A percentile compares a stretch with the other conserved stretches of the same genome.
phyloP scores from a whole-genome alignment of 768 basidiomycete genomes.

The Boletus edulis region DNA sequence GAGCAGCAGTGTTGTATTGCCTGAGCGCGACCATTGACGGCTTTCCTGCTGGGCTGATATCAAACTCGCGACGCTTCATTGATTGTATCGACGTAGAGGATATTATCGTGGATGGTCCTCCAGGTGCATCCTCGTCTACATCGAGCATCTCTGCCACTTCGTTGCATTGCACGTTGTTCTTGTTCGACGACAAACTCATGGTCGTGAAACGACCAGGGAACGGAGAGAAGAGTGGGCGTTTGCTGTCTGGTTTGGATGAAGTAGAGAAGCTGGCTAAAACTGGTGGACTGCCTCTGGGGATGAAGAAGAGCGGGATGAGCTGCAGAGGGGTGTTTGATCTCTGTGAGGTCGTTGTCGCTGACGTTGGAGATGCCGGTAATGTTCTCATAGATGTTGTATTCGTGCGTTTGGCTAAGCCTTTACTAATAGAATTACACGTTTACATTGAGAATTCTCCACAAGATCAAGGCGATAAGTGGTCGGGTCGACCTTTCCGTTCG shows the following conservation, averaged over 20 bases:
- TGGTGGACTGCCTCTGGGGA: conserved; percentile 56
- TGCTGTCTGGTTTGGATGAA: conserved; percentile 74
- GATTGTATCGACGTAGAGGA: conserved; percentile 96
- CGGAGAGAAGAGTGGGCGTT: conserved; percentile 71
- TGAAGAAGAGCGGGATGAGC: conserved; percentile 78
- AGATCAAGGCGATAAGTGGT: conserved; percentile 86
- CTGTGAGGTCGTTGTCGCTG: conserved; percentile 79
- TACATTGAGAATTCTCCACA: conserved; percentile 81
- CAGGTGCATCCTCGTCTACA: conserved; percentile 41
- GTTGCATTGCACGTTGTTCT: conserved; percentile 83
- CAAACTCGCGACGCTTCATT: conserved; percentile 81
- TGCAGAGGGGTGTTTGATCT: conserved; percentile 86
- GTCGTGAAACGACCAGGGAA: conserved; percentile 82
- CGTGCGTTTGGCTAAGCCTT: conserved; percentile 5
- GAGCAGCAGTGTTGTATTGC: conserved; percentile 85
- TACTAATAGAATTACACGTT: conserved; percentile 71
- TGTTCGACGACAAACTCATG: conserved; percentile 93
- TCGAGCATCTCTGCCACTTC: conserved; percentile 42
- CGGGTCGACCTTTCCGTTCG: conserved; percentile 79
- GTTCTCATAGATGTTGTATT: conserved; percentile 1
- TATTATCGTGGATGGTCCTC: conserved; percentile 46
- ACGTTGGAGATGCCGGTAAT: conserved; percentile 82
- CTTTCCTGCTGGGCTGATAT: conserved; percentile 90
- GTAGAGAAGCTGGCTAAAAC: conserved; percentile 69
- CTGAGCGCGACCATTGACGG: conserved; percentile 82